Base-by-base conservation (phyloP, 2,329 filamentous ascomycete genomes). In the Pseudogymnoascus sp. region DNA sequence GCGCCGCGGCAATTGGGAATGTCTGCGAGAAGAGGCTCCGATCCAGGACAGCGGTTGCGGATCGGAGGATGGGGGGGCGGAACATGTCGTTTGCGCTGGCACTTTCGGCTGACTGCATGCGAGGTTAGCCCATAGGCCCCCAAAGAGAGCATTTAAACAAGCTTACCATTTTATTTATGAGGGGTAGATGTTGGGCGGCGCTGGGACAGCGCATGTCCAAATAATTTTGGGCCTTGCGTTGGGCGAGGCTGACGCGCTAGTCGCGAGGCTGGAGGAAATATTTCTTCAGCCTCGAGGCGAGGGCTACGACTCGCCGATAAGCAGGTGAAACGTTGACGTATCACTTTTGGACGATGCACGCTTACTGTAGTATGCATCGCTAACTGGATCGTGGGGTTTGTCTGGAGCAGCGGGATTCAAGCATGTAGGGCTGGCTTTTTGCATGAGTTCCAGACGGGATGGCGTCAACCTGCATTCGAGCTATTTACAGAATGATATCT, bases 1-100 rank as follows among this genome's bases (percentile, higher is more conserved):
- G 84, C 5, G 92, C 93, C 2, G 92, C 92, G 7, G 91, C 84
- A 24, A 93, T 79, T 24, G 87, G 85, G 61, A 96, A 77, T 0
- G 81, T 89, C 73, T 87, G 90, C 60, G 83, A 80, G 77, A 97
- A 97, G 65, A 95, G 86, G 13, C 87, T 81, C 67, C 90, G 86
- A 76, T 99, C 92, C 65, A 99, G 84, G 58, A 84, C 82, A 71
- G 86, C 86, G 78, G 90, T 89, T 63, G 87, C 86, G 7, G 74
- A 73, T 73, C 89, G 88, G 68, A 93, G 87, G 63, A 92, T 79
- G 24, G 92, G 92, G 54, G 92, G 90, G 66, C 87, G 85, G 74
- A 96, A 90, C 59, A 84, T 59, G 47, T 54, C 36, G 57, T 59
- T 59, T 59, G 57, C 24, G 33, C 57, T 59, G 57, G 7, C 47